Evolutionary conservation across 2,329 filamentous ascomycete genomes (phyloP).

Genomic region (Ceratocystis destructans): DNA sequence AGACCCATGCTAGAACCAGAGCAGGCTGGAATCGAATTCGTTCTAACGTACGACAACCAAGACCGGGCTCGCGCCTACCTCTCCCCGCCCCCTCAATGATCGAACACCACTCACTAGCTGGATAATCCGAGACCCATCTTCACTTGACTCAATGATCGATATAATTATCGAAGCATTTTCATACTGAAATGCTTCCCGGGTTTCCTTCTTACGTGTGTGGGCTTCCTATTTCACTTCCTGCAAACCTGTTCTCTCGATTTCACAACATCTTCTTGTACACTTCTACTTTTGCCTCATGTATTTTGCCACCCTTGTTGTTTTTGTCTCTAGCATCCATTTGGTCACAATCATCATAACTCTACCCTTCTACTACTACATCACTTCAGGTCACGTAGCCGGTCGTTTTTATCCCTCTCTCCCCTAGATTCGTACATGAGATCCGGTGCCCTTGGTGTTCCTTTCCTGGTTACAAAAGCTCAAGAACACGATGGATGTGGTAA

Average conservation of each 20-base stretch:
- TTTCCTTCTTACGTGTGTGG: conserved; percentile 3
- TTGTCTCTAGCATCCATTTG: background rate
- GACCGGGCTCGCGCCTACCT: conserved; percentile 40
- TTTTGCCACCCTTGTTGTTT: background rate
- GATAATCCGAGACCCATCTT: conserved; percentile 5
- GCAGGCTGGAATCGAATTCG: conserved; percentile 77
- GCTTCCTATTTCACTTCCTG: background rate
- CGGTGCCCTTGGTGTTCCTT: background rate
- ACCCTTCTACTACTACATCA: background rate
- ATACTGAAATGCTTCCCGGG: conserved; percentile 2
- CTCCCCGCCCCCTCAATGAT: conserved; percentile 43
- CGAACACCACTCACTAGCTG: background rate
- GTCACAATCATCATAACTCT: background rate
- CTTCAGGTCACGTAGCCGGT: background rate
- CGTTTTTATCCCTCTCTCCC: too few relatives aligned
- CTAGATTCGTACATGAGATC: background rate
- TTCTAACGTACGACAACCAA: conserved; percentile 69
- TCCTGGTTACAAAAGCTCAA: conserved; percentile 2
- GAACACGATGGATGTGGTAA: conserved; percentile 6
- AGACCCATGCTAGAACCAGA: conserved; percentile 49
- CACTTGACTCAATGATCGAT: conserved; percentile 7
- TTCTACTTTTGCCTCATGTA: background rate
- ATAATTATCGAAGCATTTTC: background rate
- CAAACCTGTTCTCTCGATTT: background rate
- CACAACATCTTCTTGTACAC: background rate